Base-by-base conservation (phyloP, 75 land plant genomes). In the Adiantum capillusveneris region DNA sequence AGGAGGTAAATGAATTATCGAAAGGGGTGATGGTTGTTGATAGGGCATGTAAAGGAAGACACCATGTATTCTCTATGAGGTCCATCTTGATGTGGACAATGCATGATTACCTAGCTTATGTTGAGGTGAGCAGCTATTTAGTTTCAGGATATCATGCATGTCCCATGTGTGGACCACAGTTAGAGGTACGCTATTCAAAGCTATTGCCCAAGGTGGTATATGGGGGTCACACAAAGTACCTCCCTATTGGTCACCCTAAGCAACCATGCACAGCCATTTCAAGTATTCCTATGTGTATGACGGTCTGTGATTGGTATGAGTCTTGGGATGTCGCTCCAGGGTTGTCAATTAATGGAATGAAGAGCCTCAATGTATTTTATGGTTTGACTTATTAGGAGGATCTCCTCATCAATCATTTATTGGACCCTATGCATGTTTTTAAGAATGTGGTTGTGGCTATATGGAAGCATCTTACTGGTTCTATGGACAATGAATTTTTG, bases 21-120 rank as follows among this genome's bases (percentile, higher is more conserved):
- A 36, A 43, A 11, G 56, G 62, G 5, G 14, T 46, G 14, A 14
- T 30, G 14, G 70, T 60, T 0, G 26, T 67, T 0, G 24, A 55
- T 25, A 71, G 71, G 16, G 70, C 56, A 52, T 66, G 74, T 58
- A 27, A 29, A 0, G 37, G 27, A 18, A 52, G 0, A 0, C 51
- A 42, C 2, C 0, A 39, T 21, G 6, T 9, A 1, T 82, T 77
- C 60, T 14, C 25, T 0, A 6, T 74, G 51, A 58, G 53, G 25
- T 78, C 62, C 11, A 56, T 68, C 19, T 11, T 77, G 11, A 17
- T 77, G 42, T 82, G 72, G 81, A 67, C 65, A 0, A 68, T 82
- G 1, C 74, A 69, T 68, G 81, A 82, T 30, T 74, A 69, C 65
- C 75, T 67, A 18, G 70, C 69, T 1, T 75, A 65, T 58, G 71